Conservation (phyloP, 257 asterid species). For the Solanum tarijense region DNA sequence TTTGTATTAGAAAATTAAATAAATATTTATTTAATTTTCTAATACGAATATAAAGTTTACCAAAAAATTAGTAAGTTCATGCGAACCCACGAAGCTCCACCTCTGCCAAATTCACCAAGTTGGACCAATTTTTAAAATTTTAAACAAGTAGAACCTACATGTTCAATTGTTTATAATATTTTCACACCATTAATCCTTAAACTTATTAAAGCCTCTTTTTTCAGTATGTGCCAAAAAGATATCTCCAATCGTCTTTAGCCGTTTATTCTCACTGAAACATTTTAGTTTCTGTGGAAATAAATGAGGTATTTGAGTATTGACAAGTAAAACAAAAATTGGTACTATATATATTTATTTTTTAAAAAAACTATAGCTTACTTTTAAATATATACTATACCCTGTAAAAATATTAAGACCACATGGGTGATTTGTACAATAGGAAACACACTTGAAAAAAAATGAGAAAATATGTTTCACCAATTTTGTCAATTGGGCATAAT, state of each 20-base stretch:
- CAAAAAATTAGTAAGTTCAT: too few species aligned
- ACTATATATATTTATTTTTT: neutral
- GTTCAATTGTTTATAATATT: neutral
- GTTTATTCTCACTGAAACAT: neutral
- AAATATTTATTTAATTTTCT: too few species aligned
- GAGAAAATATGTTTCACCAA: neutral
- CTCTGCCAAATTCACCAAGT: neutral
- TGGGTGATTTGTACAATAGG: neutral
- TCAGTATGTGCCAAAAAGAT: neutral
- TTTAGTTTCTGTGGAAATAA: neutral
- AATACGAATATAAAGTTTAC: fast-evolving
- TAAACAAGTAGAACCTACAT: neutral
- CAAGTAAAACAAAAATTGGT: neutral
- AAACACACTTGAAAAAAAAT: neutral
- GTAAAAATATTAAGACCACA: neutral
- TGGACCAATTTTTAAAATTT: neutral
- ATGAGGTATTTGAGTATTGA: neutral
- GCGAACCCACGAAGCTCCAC: too few species aligned
- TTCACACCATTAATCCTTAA: neutral
- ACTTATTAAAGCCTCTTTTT: neutral
- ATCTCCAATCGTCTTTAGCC: neutral
- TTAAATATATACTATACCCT: neutral
- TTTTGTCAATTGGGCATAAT: neutral
- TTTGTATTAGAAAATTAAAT: too few species aligned
- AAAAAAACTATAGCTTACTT: neutral